Evolutionary conservation across 192 early-diverging fungal genomes (phyloP).

Genomic region (Rhizophagus clarus): DNA sequence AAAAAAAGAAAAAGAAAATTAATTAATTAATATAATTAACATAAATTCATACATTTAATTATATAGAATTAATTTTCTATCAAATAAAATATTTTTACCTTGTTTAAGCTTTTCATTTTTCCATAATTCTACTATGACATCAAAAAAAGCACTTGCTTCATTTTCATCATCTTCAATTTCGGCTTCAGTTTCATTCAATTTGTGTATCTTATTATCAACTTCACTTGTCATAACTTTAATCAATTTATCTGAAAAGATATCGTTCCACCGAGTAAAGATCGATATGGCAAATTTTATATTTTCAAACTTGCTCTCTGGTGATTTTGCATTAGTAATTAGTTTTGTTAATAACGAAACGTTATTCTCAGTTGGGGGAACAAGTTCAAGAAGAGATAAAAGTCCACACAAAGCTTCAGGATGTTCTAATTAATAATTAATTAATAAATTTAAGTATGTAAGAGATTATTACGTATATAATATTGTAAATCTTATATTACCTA

Average conservation of each 20-base stretch:
- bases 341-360: not conserved
- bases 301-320: not conserved
- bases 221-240: not conserved
- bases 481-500: not conserved
- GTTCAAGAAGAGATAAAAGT: constrained; percentile 6
- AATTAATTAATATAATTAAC: not conserved
- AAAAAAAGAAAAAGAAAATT: not conserved
- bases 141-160: not conserved
- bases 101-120: not conserved
- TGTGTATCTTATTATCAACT: not conserved
- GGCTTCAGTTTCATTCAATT: no score
- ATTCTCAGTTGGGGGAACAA: not conserved
- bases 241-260: not conserved
- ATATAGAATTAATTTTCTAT: no score
- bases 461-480: not conserved
- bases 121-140: not conserved
- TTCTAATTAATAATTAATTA: not conserved
- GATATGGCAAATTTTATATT: not conserved
- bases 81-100: not conserved
- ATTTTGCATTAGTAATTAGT: not conserved
- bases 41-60: no score
- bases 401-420: constrained; percentile 1
- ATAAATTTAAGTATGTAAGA: not conserved
- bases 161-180: not conserved
- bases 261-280: not conserved